These are phyloP conservation scores for Alternaria gaisen DNA, from an alignment of 2,329 filamentous ascomycete species.

Conservation along the genomic window DNA sequence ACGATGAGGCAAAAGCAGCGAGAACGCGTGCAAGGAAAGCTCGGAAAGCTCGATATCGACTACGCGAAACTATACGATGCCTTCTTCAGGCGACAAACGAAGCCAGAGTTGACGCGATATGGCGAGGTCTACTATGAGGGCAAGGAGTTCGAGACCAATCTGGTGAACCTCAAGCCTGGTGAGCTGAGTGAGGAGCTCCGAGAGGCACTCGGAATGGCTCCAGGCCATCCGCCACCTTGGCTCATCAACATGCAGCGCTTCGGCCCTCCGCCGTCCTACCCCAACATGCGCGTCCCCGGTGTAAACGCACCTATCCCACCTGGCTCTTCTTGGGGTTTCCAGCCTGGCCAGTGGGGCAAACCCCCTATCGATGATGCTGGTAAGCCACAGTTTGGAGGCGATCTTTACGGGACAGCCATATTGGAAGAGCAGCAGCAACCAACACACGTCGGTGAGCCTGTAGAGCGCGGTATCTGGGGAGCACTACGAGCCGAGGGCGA, in stretches of 20 bases:
- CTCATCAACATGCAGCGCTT: slow-evolving; percentile 95
- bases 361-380: slow-evolving; percentile 95
- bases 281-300: slow-evolving; percentile 91
- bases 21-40: slow-evolving; percentile 92
- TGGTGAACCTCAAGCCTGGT: slow-evolving; percentile 87
- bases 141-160: slow-evolving; percentile 96
- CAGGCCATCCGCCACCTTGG: slow-evolving; percentile 93
- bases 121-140: slow-evolving; percentile 99
- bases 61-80: slow-evolving; percentile 98
- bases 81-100: slow-evolving; percentile 97
- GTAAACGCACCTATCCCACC: slow-evolving; percentile 91
- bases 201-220: slow-evolving; percentile 92
- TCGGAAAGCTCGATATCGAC: slow-evolving; percentile 97
- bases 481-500: slow-evolving; percentile 84
- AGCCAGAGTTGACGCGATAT: slow-evolving; percentile 91
- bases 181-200: slow-evolving; percentile 89
- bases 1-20: slow-evolving; percentile 94
- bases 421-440: slow-evolving; percentile 67
- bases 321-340: slow-evolving; percentile 92
- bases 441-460: slow-evolving; percentile 70
- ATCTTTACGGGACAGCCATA: slow-evolving; percentile 85
- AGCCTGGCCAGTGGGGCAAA: slow-evolving; percentile 94
- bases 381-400: slow-evolving; percentile 88
- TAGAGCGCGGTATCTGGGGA: slow-evolving; percentile 91
- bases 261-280: slow-evolving; percentile 92